A percentile compares a stretch with the other conserved stretches of the same genome.
Conservation (phyloP, 495 filamentous ascomycete species). For the Tuber aestivum region DNA sequence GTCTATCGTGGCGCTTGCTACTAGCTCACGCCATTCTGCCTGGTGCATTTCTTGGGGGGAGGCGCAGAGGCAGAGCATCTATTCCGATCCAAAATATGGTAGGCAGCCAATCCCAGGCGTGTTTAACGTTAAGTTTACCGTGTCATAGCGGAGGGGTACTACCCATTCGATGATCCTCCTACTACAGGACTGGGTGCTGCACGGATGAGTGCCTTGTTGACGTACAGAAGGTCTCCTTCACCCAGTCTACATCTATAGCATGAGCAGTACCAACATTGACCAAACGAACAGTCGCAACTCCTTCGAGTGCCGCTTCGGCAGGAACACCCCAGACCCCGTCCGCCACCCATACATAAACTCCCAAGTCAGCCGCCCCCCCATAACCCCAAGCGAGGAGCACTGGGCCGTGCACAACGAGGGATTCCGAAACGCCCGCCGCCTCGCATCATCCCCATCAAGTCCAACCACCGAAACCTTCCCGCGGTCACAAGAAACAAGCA, state of each 20-base stretch:
- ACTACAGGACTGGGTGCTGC: slow-evolving; percentile 82
- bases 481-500: slow-evolving; percentile 5
- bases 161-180: slow-evolving; percentile 75
- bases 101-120: neutral
- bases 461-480: slow-evolving; percentile 9
- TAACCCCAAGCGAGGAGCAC: slow-evolving; percentile 70
- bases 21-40: slow-evolving; percentile 89
- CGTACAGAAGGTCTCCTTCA: slow-evolving; percentile 57
- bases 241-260: neutral
- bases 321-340: slow-evolving; percentile 81
- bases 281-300: slow-evolving; percentile 71
- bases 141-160: slow-evolving; percentile 77
- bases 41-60: slow-evolving; percentile 99
- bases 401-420: slow-evolving; percentile 96
- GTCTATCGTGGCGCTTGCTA: slow-evolving; percentile 87
- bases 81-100: slow-evolving; percentile 91
- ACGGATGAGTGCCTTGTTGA: slow-evolving; percentile 92
- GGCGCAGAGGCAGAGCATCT: slow-evolving; percentile 95
- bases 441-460: slow-evolving; percentile 37
- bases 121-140: neutral
- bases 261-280: slow-evolving; percentile 11
- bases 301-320: slow-evolving; percentile 88
- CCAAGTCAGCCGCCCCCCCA: slow-evolving; percentile 48
- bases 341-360: slow-evolving; percentile 73
- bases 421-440: slow-evolving; percentile 53